Percentiles rank a stretch among this genome's conserved stretches.
Conservation (phyloP, 768 basidiomycete species). For the Tricholoma bakamatsutake region DNA sequence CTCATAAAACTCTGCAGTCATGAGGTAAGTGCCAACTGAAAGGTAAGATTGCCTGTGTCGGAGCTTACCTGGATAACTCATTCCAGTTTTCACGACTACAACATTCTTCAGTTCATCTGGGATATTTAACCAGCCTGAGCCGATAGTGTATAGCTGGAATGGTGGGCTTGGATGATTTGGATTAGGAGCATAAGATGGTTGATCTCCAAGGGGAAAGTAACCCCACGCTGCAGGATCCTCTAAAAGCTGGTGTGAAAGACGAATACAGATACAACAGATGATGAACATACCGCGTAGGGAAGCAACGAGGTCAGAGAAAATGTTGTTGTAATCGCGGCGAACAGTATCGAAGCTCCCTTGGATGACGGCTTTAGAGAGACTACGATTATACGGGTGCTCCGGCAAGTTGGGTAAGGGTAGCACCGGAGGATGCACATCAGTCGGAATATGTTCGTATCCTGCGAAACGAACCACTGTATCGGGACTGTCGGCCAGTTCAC, state of each 20-base stretch:
- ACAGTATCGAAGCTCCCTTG: conserved; percentile 30
- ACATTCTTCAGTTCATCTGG: conserved; percentile 32
- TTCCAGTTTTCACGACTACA: conserved; percentile 26
- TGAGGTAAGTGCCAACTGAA: not conserved
- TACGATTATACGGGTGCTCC: conserved; percentile 11
- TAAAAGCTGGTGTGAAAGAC: conserved; percentile 5
- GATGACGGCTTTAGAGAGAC: conserved; percentile 35
- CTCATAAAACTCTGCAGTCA: conserved; percentile 25
- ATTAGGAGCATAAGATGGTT: conserved; percentile 16
- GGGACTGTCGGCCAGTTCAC: conserved; percentile 24
- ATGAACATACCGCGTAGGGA: conserved; percentile 24
- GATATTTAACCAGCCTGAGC: conserved; percentile 27
- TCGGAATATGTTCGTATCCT: conserved; percentile 28
- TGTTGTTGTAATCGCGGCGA: conserved; percentile 29
- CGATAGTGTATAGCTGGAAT: conserved; percentile 28
- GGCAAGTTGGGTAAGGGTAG: conserved; percentile 25
- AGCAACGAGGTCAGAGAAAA: conserved; percentile 27
- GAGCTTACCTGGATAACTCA: conserved; percentile 25
- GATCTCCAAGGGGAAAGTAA: conserved; percentile 24
- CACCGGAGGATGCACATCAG: conserved; percentile 31
- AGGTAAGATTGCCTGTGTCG: not conserved
- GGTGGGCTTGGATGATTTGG: conserved; percentile 22
- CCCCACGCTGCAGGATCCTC: conserved; percentile 32
- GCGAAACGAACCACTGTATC: conserved; percentile 22
- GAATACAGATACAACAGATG: not conserved